phyloP scores from a whole-genome alignment of 2,329 filamentous ascomycete species.

The Claviceps spartinae region DNA sequence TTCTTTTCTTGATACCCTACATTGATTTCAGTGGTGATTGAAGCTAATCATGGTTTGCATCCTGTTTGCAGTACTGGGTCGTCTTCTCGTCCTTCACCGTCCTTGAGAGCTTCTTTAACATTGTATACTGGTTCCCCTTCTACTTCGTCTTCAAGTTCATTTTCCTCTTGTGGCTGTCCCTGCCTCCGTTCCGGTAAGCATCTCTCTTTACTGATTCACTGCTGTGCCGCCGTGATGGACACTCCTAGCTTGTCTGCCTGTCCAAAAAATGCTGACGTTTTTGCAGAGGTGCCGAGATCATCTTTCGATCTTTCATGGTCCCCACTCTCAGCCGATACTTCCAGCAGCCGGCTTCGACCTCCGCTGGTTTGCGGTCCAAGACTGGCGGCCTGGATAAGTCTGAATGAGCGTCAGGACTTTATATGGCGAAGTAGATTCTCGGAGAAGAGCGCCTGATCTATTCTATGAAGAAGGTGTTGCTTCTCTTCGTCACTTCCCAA shows the following conservation, averaged over 20 bases:
- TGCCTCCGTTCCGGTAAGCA: constrained; percentile 81
- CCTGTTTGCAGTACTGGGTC: constrained; percentile 62
- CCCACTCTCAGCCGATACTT: constrained; percentile 93
- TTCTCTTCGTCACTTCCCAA: background rate
- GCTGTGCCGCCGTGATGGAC: background rate
- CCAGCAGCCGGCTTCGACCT: constrained; percentile 52
- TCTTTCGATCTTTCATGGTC: constrained; percentile 93
- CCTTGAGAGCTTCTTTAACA: constrained; percentile 67
- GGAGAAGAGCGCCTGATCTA: background rate
- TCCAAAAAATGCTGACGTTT: background rate
- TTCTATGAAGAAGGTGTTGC: background rate
- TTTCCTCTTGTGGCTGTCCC: constrained; percentile 92
- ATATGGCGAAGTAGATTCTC: background rate
- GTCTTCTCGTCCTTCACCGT: constrained; percentile 74
- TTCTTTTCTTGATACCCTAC: background rate
- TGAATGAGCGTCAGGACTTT: constrained; percentile 33
- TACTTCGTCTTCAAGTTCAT: constrained; percentile 99
- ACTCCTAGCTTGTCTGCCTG: background rate
- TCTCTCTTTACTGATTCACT: background rate
- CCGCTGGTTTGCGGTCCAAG: constrained; percentile 78
- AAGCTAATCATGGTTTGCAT: constrained; percentile 9
- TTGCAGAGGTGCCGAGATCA: constrained; percentile 74
- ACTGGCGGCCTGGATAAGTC: constrained; percentile 63
- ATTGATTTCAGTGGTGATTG: background rate
- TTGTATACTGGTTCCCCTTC: constrained; percentile 94